Base-by-base conservation (phyloP, 805 yeast genomes). In the Kazachstania kunashirensis region DNA sequence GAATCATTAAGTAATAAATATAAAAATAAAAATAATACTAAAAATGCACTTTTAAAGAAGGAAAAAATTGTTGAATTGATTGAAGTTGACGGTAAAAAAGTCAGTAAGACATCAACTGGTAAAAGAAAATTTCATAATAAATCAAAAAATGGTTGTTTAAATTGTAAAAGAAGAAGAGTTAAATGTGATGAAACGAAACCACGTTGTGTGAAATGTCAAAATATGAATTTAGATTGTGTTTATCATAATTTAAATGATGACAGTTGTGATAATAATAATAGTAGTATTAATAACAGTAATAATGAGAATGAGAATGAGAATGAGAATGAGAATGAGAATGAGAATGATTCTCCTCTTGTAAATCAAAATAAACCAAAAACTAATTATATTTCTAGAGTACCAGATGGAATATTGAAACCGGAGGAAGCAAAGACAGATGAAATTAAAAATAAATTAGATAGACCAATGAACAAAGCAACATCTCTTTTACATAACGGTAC, bases 121-220 rank as follows among this genome's bases (percentile, higher is more conserved):
- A 88, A 85, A 60, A 70, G 96, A 32, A 81, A 84, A 53, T 89
- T 80, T 53, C 97, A 89, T 56, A 82, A 79, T 42, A 89, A 89
- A 61, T 82, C 94, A 29, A 73, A 94, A 41, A 73, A 74, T 39
- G 97, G 97, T 0, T 88, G 97, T 61, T 73, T 77, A 28, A 82
- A 94, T 2, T 88, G 97, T 60, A 88, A 88, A 53, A 71, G 75
- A 43, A 71, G 96, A 48, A 66, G 96, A 33, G 96, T 89, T 28
- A 88, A 88, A 54, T 88, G 97, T 65, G 96, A 88, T 57, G 96
- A 89, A 58, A 63, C 66, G 1, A 80, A 77, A 41, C 96, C 96
- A 1, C 53, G 64, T 8, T 88, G 97, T 57, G 65, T 65, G 18
- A 85, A 85, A 59, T 88, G 97, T 61, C 61, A 67, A 34, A 77